Base-by-base conservation (phyloP, 257 asterid species). In the Plantago major region DNA sequence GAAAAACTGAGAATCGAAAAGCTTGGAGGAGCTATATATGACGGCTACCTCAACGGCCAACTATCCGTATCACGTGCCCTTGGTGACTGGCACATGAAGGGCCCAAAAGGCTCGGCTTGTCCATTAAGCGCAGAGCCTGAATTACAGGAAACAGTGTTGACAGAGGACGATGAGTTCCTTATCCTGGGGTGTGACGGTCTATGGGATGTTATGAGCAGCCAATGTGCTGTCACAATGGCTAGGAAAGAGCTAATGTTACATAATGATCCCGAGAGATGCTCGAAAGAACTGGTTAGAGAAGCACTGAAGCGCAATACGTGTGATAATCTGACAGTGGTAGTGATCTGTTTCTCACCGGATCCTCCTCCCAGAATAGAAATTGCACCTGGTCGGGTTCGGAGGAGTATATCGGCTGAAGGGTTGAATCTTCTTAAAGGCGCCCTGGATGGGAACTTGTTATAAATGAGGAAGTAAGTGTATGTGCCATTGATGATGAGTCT, bases 41-140 rank as follows among this genome's bases (percentile, higher is more conserved):
- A 90, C 10, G 98, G 98, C 47, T 90, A 90, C 78, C 85, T 90
- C 1, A 88, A 88, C 3, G 98, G 96, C 15, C 95, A 88, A 69
- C 76, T 90, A 56, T 88, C 98, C 8, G 96, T 90, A 26, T 82
- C 98, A 10, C 90, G 98, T 2, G 95, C 98, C 28, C 71, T 90
- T 1, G 98, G 98, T 7, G 98, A 90, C 62, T 90, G 98, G 98
- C 96, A 90, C 84, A 88, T 90, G 93, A 90, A 90, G 77, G 92
- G 94, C 45, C 66, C 89, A 0, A 82, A 80, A 72, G 97, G 96
- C 28, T 79, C 89, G 4, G 76, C 80, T 10, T 81, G 85, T 67
- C 96, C 98, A 10, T 56, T 91, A 54, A 84, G 91, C 16, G 90
- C 94, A 6, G 96, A 88, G 78, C 98, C 98, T 1, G 98, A 91